phyloP scores from a whole-genome alignment of 495 filamentous ascomycete species.

The Lophiotrema nucula region DNA sequence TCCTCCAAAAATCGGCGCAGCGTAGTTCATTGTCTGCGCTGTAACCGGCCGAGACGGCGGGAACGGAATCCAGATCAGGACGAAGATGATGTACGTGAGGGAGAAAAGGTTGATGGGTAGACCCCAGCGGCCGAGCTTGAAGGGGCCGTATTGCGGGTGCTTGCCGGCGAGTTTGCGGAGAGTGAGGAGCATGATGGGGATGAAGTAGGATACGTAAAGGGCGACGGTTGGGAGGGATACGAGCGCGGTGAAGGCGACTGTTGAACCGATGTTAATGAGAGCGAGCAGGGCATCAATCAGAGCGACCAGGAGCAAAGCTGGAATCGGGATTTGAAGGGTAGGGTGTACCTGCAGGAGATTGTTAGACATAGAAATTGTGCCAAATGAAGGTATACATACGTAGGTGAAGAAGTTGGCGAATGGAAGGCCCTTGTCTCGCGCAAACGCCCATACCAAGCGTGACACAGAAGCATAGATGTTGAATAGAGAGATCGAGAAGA shows the following conservation, averaged over 20 bases:
- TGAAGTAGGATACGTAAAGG: constrained; percentile 50
- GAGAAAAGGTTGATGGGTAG: constrained; percentile 45
- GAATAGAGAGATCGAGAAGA: constrained; percentile 6
- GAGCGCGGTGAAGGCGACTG: constrained; percentile 49
- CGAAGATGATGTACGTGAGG: constrained; percentile 44
- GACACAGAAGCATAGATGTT: constrained; percentile 23
- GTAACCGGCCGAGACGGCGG: constrained; percentile 45
- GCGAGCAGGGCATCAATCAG: constrained; percentile 44
- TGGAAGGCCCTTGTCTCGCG: constrained; percentile 23
- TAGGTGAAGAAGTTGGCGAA: constrained; percentile 25
- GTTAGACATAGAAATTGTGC: not conserved
- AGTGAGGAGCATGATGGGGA: constrained; percentile 46
- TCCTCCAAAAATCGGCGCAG: constrained; percentile 25
- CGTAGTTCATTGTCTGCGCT: constrained; percentile 51
- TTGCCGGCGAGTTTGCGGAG: constrained; percentile 31
- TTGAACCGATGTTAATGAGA: constrained; percentile 50
- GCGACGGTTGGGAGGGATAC: constrained; percentile 48
- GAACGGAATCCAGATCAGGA: constrained; percentile 48
- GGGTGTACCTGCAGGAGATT: constrained; percentile 36
- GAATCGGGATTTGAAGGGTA: constrained; percentile 48
- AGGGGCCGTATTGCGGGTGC: constrained; percentile 33
- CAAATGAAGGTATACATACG: constrained; percentile 3
- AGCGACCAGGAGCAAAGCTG: constrained; percentile 44
- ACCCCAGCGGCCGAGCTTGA: constrained; percentile 38
- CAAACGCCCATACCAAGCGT: constrained; percentile 24